Conservation (phyloP, 2,329 filamentous ascomycete species). For the Aspergillus ibericus region DNA sequence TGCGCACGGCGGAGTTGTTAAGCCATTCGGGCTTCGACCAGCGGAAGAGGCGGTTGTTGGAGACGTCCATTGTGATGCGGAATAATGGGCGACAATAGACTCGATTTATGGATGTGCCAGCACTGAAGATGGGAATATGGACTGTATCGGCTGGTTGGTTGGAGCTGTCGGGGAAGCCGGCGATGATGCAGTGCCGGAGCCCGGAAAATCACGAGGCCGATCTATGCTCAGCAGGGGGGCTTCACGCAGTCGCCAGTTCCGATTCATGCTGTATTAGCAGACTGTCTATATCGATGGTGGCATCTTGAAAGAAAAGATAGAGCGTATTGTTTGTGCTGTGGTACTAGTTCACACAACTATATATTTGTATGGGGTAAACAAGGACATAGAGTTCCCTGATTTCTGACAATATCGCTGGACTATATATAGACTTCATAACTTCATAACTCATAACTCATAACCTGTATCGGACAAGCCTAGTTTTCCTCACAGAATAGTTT, state of each 20-base stretch:
- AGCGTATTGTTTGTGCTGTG: not conserved
- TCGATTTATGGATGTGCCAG: not conserved
- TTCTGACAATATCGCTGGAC: constrained; percentile 2
- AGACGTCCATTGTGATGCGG: constrained; percentile 38
- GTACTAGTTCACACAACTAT: not conserved
- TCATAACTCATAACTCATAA: constrained; percentile 24
- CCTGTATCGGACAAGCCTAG: constrained; percentile 23
- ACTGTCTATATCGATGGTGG: too few species aligned
- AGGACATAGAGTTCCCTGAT: not conserved
- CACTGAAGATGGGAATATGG: not conserved
- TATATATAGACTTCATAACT: constrained; percentile 25
- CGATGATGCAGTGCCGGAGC: constrained; percentile 23
- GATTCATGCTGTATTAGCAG: too few species aligned
- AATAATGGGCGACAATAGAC: not conserved
- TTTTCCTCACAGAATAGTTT: constrained; percentile 43
- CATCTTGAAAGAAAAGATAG: too few species aligned
- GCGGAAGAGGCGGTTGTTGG: constrained; percentile 62
- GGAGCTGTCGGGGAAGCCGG: constrained; percentile 9
- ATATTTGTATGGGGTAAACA: not conserved
- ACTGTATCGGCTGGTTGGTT: not conserved
- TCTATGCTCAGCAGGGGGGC: not conserved
- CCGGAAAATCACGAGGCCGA: constrained; percentile 21
- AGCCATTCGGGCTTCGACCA: constrained; percentile 68
- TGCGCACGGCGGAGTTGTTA: constrained; percentile 64
- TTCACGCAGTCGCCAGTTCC: too few species aligned